Evolutionary conservation across 257 asterid genomes (phyloP), one percentile per base, ranked within the genome.

Genomic region (Echium plantagineum): DNA sequence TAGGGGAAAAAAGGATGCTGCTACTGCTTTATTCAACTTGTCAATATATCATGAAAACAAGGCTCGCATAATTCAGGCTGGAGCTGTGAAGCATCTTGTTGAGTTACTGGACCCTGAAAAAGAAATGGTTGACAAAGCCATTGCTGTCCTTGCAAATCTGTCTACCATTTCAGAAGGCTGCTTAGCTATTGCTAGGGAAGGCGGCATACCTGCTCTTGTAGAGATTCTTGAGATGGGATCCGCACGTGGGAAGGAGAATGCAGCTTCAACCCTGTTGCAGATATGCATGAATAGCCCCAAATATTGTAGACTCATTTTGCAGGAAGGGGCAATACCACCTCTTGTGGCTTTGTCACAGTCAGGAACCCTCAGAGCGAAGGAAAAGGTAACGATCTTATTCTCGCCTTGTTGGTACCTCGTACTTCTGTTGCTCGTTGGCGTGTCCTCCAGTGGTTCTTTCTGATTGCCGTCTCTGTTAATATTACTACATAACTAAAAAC

Each of bases 291-390:
- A 69, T 71, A 89, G 83, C 70, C 16, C 81, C 22, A 84, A 83
- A 75, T 74, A 76, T 66, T 84, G 97, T 69, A 80, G 83, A 63
- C 80, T 80, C 58, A 87, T 93, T 68, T 71, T 93, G 81, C 95
- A 82, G 71, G 98, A 93, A 78, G 98, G 98, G 24, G 98, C 94
- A n/a, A 96, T 93, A 61, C 98, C 98, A 7, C 95, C 98, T 58
- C 95, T 93, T 9, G 97, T 93, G 3, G 91, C 94, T 7, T 73
- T 93, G 74, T 84, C 98, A 32, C 98, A 83, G 72, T 78, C 89
- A 3, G 99, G 99, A 28, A 82, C 97, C 62, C 77, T 83, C 21
- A 80, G 99, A 77, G 97, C 94, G 46, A 88, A 85, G 78, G 97
- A 86, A 65, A 93, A 93, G 99, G 99, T 89, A 74, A 52, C 55